phyloP scores from a whole-genome alignment of 2,329 filamentous ascomycete genomes.

The Thelonectria rubi region DNA sequence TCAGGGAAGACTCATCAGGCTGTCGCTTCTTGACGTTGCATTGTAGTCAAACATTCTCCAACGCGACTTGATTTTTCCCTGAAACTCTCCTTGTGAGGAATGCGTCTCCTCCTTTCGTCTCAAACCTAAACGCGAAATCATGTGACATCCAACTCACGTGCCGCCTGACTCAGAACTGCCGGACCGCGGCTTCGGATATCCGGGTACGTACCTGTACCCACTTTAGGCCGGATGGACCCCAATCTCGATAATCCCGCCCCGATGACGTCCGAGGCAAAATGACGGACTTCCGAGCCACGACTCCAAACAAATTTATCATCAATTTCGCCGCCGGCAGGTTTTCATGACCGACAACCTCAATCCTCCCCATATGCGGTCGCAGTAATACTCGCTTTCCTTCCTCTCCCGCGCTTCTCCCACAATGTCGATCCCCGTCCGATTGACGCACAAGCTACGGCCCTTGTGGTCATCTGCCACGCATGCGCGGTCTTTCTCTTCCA shows the following conservation, averaged over 20 bases:
- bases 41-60: too few species aligned
- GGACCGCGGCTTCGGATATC: conserved; percentile 2
- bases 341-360: conserved; percentile 6
- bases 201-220: conserved; percentile 7
- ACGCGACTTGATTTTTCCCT: neutral
- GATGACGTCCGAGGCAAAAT: conserved; percentile 48
- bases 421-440: conserved; percentile 46
- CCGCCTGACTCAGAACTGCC: neutral
- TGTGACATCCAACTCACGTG: conserved; percentile 27
- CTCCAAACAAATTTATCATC: conserved; percentile 34
- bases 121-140: conserved; percentile 16
- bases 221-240: neutral
- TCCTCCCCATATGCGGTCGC: conserved; percentile 3
- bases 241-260: conserved; percentile 29
- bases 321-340: conserved; percentile 19
- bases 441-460: conserved; percentile 46
- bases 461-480: conserved; percentile 36
- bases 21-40: too few species aligned
- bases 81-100: neutral
- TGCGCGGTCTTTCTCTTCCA: conserved; percentile 41
- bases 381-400: neutral
- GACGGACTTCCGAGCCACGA: conserved; percentile 41
- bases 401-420: neutral
- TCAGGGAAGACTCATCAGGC: neutral
- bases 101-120: neutral